phyloP scores from a whole-genome alignment of 768 basidiomycete genomes.

The Lentinula detonsa region DNA sequence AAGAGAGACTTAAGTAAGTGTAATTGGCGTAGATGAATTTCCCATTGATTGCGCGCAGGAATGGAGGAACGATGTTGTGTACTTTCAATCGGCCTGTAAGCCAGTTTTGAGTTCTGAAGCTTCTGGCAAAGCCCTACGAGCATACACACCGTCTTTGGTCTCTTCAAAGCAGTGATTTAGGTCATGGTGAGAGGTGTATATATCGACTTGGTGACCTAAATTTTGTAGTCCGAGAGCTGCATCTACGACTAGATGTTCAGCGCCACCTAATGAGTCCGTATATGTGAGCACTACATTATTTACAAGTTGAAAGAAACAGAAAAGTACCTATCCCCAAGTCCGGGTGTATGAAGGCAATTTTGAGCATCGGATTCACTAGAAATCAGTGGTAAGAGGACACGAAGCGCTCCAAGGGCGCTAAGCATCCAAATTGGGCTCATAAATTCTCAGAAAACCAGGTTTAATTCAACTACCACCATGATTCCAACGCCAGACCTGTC shows the following conservation, averaged over 20 bases:
- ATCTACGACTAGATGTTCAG: conserved; percentile 92
- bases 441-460: neutral
- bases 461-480: conserved; percentile 34
- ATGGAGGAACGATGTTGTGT: conserved; percentile 62
- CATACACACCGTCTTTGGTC: conserved; percentile 72
- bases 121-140: neutral
- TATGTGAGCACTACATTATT: conserved; percentile 5
- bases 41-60: conserved; percentile 76
- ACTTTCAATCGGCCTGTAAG: conserved; percentile 72
- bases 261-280: conserved; percentile 61
- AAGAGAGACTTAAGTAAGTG: conserved; percentile 66
- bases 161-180: conserved; percentile 87
- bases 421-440: neutral
- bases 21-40: conserved; percentile 85
- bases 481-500: conserved; percentile 88
- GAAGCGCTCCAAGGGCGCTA: neutral
- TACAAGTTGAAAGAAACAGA: conserved; percentile 3
- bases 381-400: neutral
- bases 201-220: conserved; percentile 80
- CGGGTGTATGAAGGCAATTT: conserved; percentile 86
- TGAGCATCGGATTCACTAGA: conserved; percentile 17
- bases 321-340: conserved; percentile 85
- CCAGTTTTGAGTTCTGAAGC: neutral
- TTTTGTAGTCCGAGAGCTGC: conserved; percentile 79
- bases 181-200: conserved; percentile 94